A percentile compares a stretch with the other conserved stretches of the same genome.
Evolutionary conservation across 2,329 filamentous ascomycete species (phyloP).

Genomic region (Iodosphaeria phyllophila): DNA sequence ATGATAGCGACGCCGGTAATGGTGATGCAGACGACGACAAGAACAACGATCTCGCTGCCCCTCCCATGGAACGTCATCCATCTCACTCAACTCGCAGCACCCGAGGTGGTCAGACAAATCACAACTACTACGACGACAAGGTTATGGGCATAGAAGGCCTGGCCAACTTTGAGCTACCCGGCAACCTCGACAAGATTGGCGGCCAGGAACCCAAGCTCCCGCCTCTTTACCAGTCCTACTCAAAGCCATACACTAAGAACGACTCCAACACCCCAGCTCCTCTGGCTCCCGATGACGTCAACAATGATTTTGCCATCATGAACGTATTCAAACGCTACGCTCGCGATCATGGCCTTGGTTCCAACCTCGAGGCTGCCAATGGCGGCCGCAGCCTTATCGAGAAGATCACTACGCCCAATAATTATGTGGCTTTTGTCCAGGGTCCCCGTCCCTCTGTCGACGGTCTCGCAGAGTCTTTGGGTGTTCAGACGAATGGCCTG

Average conservation of each 20-base stretch:
- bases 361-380: constrained; percentile 33
- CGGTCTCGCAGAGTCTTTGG: constrained; percentile 27
- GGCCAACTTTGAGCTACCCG: constrained; percentile 36
- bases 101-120: constrained; percentile 26
- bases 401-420: constrained; percentile 27
- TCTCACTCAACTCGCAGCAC: constrained; percentile 48
- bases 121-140: constrained; percentile 38
- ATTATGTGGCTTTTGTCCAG: constrained; percentile 28
- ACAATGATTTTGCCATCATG: constrained; percentile 38
- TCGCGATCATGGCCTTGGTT: constrained; percentile 29
- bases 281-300: constrained; percentile 30
- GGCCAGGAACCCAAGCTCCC: constrained; percentile 39
- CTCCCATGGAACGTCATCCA: constrained; percentile 42
- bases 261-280: constrained; percentile 37
- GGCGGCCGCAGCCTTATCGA: constrained; percentile 37
- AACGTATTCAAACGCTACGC: constrained; percentile 38
- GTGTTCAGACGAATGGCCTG: constrained; percentile 24
- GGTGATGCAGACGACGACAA: constrained; percentile 30
- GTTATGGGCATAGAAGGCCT: constrained; percentile 41
- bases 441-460: constrained; percentile 26
- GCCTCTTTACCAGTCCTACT: constrained; percentile 35
- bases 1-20: constrained; percentile 33
- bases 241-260: constrained; percentile 33
- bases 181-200: constrained; percentile 37
- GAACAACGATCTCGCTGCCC: constrained; percentile 28